These are phyloP conservation scores for Mycena indigotica DNA, from an alignment of 768 basidiomycete species.

Conservation along the genomic window DNA sequence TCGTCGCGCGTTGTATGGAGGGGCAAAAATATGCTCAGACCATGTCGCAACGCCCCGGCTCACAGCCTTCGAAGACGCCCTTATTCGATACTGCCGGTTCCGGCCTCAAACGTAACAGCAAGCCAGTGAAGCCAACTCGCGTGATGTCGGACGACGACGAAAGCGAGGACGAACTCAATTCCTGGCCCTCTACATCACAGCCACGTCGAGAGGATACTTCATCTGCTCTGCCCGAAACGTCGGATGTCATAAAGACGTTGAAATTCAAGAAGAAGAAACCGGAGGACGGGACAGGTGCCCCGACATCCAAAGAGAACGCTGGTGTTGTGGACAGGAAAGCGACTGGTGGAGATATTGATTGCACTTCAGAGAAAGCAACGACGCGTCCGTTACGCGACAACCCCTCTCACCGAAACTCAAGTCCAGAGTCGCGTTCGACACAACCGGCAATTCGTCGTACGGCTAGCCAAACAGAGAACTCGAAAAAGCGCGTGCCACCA, in stretches of 20 bases:
- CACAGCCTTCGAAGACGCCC: neutral
- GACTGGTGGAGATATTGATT: neutral
- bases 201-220: too few relatives aligned
- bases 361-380: slow-evolving; percentile 1
- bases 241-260: slow-evolving; percentile 4
- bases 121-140: neutral
- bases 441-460: neutral
- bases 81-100: neutral
- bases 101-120: neutral
- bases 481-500: neutral
- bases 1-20: neutral
- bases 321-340: neutral
- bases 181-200: neutral
- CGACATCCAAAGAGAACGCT: slow-evolving; percentile 21
- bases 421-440: neutral
- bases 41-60: neutral
- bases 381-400: slow-evolving; percentile 20
- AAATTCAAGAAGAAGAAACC: slow-evolving; percentile 14
- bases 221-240: slow-evolving; percentile 2
- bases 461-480: neutral
- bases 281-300: neutral
- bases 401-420: slow-evolving; percentile 1
- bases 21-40: neutral
- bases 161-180: neutral
- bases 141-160: neutral